A percentile compares a stretch with the other conserved stretches of the same genome.
Evolutionary conservation across 192 early-diverging fungal species (phyloP).

Genomic region (Radiomyces spectabilis): DNA sequence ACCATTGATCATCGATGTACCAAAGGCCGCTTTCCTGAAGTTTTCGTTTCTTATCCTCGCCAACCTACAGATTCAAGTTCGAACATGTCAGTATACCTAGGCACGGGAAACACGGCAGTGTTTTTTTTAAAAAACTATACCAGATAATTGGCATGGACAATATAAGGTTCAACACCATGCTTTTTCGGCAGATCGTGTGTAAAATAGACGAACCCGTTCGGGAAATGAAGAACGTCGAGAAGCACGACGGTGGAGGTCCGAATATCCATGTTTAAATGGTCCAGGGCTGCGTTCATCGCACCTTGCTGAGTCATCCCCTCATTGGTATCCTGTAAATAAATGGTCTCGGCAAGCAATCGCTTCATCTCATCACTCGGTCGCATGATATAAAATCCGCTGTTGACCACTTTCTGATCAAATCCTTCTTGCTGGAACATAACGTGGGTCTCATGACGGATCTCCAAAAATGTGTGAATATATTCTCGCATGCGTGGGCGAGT

Average conservation of each 20-base stretch:
- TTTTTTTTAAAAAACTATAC: constrained; percentile 2
- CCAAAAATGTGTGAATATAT: constrained; percentile 7
- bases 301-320: constrained; percentile 17
- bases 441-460: constrained; percentile 13
- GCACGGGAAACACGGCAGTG: not conserved
- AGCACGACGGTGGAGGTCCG: constrained; percentile 10
- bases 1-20: not conserved
- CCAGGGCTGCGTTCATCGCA: constrained; percentile 18
- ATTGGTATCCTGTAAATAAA: constrained; percentile 11
- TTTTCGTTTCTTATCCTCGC: not conserved
- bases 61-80: not conserved
- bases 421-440: constrained; percentile 20
- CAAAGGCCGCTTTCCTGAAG: not conserved
- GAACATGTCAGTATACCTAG: not conserved
- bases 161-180: constrained; percentile 19
- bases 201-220: constrained; percentile 22
- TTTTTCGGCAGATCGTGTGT: constrained; percentile 4
- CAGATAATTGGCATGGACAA: constrained; percentile 28
- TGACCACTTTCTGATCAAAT: constrained; percentile 11
- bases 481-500: constrained; percentile 8
- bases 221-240: constrained; percentile 18
- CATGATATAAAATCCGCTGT: constrained; percentile 23
- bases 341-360: constrained; percentile 10
- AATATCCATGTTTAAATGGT: constrained; percentile 14
- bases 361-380: constrained; percentile 6